Evolutionary conservation across 2,329 filamentous ascomycete species (phyloP).

Genomic region (Paecilomyces formosus): DNA sequence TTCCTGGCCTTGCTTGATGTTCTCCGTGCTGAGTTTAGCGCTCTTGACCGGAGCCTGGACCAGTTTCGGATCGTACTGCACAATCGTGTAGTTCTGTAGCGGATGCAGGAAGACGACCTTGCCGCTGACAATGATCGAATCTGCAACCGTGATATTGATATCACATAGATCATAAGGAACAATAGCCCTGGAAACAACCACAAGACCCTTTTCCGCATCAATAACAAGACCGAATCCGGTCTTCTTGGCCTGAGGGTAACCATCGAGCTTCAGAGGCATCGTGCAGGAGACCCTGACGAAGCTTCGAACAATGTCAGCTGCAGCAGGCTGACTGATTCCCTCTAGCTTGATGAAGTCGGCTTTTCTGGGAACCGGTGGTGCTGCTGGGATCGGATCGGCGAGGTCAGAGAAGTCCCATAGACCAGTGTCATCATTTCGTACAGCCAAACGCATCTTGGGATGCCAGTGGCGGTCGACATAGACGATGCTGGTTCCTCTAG

Average conservation of each 20-base stretch:
- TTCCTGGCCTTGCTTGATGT: constrained; percentile 85
- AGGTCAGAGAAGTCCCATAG: constrained; percentile 93
- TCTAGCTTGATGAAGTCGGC: constrained; percentile 90
- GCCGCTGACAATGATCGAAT: constrained; percentile 88
- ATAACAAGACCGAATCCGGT: constrained; percentile 97
- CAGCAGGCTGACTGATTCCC: constrained; percentile 77
- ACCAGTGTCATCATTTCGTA: constrained; percentile 82
- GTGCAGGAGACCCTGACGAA: constrained; percentile 90
- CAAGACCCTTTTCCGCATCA: constrained; percentile 89
- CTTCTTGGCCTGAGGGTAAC: constrained; percentile 91
- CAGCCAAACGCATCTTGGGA: constrained; percentile 84
- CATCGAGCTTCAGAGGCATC: constrained; percentile 93
- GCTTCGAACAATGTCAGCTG: constrained; percentile 87
- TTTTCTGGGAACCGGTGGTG: constrained; percentile 63
- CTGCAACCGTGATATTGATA: constrained; percentile 90
- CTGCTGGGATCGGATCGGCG: constrained; percentile 68
- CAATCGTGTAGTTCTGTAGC: constrained; percentile 90
- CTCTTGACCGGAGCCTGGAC: constrained; percentile 92
- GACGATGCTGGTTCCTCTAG: constrained; percentile 84
- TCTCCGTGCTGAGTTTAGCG: constrained; percentile 70
- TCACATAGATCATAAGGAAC: constrained; percentile 96
- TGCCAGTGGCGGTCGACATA: constrained; percentile 95
- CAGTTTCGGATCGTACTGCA: constrained; percentile 87
- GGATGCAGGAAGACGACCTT: constrained; percentile 96
- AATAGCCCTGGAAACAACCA: constrained; percentile 87